phyloP scores from a whole-genome alignment of 2,329 filamentous ascomycete genomes.

The Botryotinia calthae region DNA sequence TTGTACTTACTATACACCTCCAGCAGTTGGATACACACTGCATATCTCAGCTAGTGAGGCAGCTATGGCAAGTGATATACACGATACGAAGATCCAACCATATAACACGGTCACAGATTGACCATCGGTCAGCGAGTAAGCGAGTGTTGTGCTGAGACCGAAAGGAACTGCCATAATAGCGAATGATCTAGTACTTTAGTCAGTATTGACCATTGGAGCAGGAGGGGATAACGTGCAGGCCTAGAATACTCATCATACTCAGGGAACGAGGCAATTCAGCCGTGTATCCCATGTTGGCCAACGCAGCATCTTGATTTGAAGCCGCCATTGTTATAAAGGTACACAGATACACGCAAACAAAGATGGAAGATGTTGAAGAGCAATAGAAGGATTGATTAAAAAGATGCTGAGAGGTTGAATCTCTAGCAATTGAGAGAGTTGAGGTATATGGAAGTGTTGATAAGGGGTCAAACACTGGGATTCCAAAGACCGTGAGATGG shows the following conservation, averaged over 20 bases:
- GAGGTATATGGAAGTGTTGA: slow-evolving; percentile 1
- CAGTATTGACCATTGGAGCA: slow-evolving; percentile 23
- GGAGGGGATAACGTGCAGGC: slow-evolving; percentile 39
- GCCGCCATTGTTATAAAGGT: neutral
- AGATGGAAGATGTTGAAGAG: neutral
- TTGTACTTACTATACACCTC: slow-evolving; percentile 55
- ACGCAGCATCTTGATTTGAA: slow-evolving; percentile 17
- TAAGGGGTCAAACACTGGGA: slow-evolving; percentile 14
- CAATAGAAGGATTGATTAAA: neutral
- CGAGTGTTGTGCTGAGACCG: slow-evolving; percentile 61
- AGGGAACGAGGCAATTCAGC: slow-evolving; percentile 63
- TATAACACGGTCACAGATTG: slow-evolving; percentile 67
- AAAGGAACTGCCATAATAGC: slow-evolving; percentile 65
- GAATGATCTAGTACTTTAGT: slow-evolving; percentile 50
- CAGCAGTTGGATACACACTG: slow-evolving; percentile 65
- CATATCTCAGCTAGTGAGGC: slow-evolving; percentile 68
- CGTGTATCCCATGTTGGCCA: slow-evolving; percentile 57
- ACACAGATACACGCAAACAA: neutral
- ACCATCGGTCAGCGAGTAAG: slow-evolving; percentile 66
- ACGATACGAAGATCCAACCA: slow-evolving; percentile 65
- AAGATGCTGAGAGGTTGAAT: slow-evolving; percentile 10
- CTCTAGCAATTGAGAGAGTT: neutral
- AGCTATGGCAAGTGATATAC: slow-evolving; percentile 62
- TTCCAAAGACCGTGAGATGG: slow-evolving; percentile 22
- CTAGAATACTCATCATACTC: slow-evolving; percentile 68